Base-by-base conservation (phyloP, 1,284 basidiomycete species). In the Gomphus bonarii region DNA sequence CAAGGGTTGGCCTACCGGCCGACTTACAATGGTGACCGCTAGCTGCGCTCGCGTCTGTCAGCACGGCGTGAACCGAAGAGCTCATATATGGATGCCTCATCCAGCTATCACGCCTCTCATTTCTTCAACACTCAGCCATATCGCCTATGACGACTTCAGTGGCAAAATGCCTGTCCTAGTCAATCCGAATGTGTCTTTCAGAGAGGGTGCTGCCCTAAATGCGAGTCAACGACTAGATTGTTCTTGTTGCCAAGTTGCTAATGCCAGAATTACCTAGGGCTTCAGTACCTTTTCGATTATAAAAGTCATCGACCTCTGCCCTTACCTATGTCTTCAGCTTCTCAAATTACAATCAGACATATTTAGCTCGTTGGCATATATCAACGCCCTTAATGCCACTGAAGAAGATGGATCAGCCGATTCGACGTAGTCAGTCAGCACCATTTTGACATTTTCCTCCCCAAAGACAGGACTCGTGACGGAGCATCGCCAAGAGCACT, bases 111-210 rank as follows among this genome's bases (percentile, higher is more conserved):
- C 25, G 85, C 85, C 51, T 80, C 85, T 0, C 88, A 90, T 65
- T 89, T 86, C 64, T 90, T 85, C 85, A 89, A 89, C 65, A 77
- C 84, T 0, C 85, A 88, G 66, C 83, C 88, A 89, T 65, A 78
- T 85, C 62, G 73, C 74, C 0, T 78, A 78, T 58, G 70, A 72
- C 38, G 77, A 76, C 50, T 3, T 5, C 3, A 56, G 8, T 18
- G 33, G 20, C 35, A 49, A 50, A 12, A 50, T 58, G n/a, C 72
- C 75, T n/a, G 64, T 75, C 1, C 50, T 74, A 43, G 70, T 79
- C 46, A 70, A 76, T 60, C 72, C 80, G 65, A 76, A 77, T 61
- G 70, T 84, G 47, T 85, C 85, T 3, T 88, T 87, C 65, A 72
- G 78, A 62, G 82, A 86, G 66, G 80, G 80, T 14, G 57, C 74